Base-by-base conservation (phyloP, 805 yeast species). In the Sugiyamaella boreocaroliniensis region DNA sequence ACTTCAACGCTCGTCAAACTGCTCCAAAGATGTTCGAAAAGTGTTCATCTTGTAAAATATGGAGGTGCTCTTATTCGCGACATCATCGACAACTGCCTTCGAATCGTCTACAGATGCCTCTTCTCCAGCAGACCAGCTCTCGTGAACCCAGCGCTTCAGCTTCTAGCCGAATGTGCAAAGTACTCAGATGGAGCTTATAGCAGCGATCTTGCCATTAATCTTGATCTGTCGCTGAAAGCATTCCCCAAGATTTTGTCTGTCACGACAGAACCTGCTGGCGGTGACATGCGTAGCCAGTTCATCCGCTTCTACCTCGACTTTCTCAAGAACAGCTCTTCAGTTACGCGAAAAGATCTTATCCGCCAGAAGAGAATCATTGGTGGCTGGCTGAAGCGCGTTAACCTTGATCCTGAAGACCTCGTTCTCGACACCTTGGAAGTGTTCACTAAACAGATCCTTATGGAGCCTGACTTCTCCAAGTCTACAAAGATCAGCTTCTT, bases 401-500 rank as follows among this genome's bases (percentile, higher is more conserved):
- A 70, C 32, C 76, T 76, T 19, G 96, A 89, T 63, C 70, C 81
- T 9, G 63, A 68, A 6, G 72, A 70, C 0, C 50, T 76, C 2
- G 63, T 83, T 11, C 52, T 52, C 0, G 49, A 63, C 19, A 70
- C 83, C 0, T 52, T 87, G 2, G 64, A 67, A 0, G 73, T 80
- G 22, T 69, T 88, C 53, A 78, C 74, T 15, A 63, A 68, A 1
- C 69, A 71, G 19, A 76, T 90, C 2, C 62, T 88, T 37, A 65
- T 70, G 26, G 97, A 90, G 58, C 61, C 71, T 2, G 68, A 76
- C 11, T 85, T 82, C 64, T 80, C 80, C 58, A 83, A 82, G 61
- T 72, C 83, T 55, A 78, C 89, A 0, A 90, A 89, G 64, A 78
- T 88, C 55, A 80, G 81, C 55, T 76, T 89, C 14, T 77, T 92